Percentiles rank a stretch among this genome's conserved stretches.
These are phyloP conservation scores for Aureobasidium leucospermi DNA, from an alignment of 2,329 filamentous ascomycete genomes.

Conservation along the genomic window DNA sequence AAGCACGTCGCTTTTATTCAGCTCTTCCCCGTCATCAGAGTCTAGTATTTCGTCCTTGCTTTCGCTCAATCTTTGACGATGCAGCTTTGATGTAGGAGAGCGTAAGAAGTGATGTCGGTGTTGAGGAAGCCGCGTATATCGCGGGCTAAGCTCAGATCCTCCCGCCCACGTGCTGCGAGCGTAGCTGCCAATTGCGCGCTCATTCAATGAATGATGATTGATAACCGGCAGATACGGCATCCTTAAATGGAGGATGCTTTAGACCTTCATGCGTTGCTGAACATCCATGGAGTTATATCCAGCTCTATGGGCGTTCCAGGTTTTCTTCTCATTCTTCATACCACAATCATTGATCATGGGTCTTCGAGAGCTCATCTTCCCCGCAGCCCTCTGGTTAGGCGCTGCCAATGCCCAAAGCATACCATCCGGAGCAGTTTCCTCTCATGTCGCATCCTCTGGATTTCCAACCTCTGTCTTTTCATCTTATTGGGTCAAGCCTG, in stretches of 20 bases:
- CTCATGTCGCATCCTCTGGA: constrained; percentile 37
- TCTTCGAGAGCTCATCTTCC: not conserved
- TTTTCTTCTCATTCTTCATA: not conserved
- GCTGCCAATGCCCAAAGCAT: constrained; percentile 6
- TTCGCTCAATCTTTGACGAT: not conserved
- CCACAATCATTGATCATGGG: constrained; percentile 6
- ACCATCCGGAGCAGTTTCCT: constrained; percentile 18
- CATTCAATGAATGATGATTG: not conserved
- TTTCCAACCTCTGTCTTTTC: constrained; percentile 47
- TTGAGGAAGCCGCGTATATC: not conserved
- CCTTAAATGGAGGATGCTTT: not conserved
- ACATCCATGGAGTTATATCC: not conserved
- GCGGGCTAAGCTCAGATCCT: not conserved
- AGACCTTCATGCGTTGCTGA: not conserved
- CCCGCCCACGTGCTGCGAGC: constrained; percentile 1
- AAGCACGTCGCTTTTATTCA: not conserved
- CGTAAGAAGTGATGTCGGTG: not conserved
- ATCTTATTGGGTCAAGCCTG: constrained; percentile 42
- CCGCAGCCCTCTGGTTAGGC: not conserved
- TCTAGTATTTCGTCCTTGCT: not conserved
- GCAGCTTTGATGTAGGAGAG: not conserved
- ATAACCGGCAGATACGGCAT: not conserved
- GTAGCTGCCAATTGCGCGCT: not conserved
- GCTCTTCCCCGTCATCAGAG: not conserved
- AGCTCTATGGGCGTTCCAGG: not conserved